Conservation (phyloP, 176 grass and related monocot genomes). For the Chloris gayana region DNA sequence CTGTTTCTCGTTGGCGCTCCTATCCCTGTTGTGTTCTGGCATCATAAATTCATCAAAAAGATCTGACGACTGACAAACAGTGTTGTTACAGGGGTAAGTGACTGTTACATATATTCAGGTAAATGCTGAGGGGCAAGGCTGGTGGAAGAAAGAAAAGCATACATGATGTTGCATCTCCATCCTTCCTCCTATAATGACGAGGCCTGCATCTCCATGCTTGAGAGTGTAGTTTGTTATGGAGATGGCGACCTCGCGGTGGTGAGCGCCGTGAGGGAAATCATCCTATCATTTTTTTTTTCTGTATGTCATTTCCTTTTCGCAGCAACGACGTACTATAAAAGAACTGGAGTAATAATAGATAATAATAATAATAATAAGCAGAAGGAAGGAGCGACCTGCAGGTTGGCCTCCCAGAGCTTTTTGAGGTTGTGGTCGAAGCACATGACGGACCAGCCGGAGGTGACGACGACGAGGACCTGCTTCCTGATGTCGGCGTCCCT, state of each 20-base stretch:
- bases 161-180: slow-evolving; percentile 99
- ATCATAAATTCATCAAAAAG: slow-evolving; percentile 81
- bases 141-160: slow-evolving; percentile 4
- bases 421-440: slow-evolving; percentile 99
- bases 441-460: slow-evolving; percentile 93
- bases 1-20: slow-evolving; percentile 84
- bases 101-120: neutral
- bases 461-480: slow-evolving; percentile 92
- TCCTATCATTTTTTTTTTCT: slow-evolving; percentile 32
- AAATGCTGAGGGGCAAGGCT: neutral
- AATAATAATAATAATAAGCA: neutral
- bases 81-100: neutral
- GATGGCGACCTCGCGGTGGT: slow-evolving; percentile 85
- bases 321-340: too few species aligned
- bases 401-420: slow-evolving; percentile 91
- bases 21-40: slow-evolving; percentile 53
- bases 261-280: slow-evolving; percentile 77
- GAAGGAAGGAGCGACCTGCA: slow-evolving; percentile 44
- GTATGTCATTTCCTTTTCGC: too few species aligned
- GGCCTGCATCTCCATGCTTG: slow-evolving; percentile 88
- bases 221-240: slow-evolving; percentile 87
- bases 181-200: slow-evolving; percentile 81
- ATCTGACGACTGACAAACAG: slow-evolving; percentile 54
- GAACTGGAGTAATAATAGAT: too few species aligned
- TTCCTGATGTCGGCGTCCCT: slow-evolving; percentile 51